These are phyloP conservation scores for Exophiala xenobiotica DNA, from an alignment of 2,329 filamentous ascomycete species.

Conservation along the genomic window DNA sequence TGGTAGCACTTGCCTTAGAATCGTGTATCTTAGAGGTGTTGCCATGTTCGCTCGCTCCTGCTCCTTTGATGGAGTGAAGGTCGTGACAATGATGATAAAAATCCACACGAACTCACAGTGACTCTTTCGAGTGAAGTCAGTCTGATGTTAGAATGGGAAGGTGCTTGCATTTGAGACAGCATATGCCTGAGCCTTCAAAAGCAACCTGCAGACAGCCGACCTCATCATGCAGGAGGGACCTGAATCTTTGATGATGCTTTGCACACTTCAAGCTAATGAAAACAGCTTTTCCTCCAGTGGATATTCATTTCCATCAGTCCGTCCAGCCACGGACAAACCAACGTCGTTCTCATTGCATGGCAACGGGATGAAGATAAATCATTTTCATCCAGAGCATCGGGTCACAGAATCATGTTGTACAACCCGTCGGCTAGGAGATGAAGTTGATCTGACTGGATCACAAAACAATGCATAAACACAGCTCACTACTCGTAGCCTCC, in stretches of 20 bases:
- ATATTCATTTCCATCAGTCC: too few species aligned
- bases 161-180: background rate
- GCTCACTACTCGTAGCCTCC: background rate
- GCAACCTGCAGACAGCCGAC: too few species aligned
- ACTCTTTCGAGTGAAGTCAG: background rate
- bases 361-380: too few species aligned
- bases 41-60: constrained; percentile 16
- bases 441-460: background rate
- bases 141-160: background rate
- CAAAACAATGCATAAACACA: background rate
- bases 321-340: too few species aligned
- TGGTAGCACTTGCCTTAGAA: constrained; percentile 18
- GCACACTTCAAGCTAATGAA: too few species aligned
- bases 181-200: too few species aligned
- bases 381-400: background rate
- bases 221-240: too few species aligned
- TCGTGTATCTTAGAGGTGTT: constrained; percentile 8
- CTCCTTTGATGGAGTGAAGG: background rate
- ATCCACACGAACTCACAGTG: background rate
- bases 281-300: too few species aligned
- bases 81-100: too few species aligned
- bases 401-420: background rate
- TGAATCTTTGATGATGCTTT: too few species aligned
- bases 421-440: background rate
- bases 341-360: too few species aligned